Percentiles rank a stretch among this genome's conserved stretches.
These are phyloP conservation scores for Neonectria ditissima DNA, from an alignment of 2,329 filamentous ascomycete species.

Conservation along the genomic window DNA sequence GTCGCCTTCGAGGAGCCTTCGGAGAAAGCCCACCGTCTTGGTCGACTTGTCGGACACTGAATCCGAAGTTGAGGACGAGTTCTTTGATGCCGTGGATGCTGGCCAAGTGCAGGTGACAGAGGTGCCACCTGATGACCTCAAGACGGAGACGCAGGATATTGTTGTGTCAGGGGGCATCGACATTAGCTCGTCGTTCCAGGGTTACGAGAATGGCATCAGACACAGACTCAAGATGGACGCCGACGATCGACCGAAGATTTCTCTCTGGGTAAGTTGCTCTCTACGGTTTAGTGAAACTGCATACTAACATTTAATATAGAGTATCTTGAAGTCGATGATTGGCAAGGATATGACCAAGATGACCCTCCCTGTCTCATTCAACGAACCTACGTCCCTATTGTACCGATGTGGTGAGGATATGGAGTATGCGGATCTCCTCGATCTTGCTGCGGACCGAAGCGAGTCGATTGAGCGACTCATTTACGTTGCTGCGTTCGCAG, in stretches of 20 bases:
- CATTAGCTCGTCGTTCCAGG: conserved; percentile 82
- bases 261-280: conserved; percentile 82
- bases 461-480: conserved; percentile 93
- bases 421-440: conserved; percentile 95
- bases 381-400: conserved; percentile 94
- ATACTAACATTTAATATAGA: conserved; percentile 63
- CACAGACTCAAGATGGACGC: conserved; percentile 87
- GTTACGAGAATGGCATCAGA: conserved; percentile 91
- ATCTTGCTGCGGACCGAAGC: conserved; percentile 84
- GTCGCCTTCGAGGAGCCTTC: conserved; percentile 55
- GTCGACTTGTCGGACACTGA: conserved; percentile 83
- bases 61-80: conserved; percentile 88
- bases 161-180: conserved; percentile 63
- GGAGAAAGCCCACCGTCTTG: conserved; percentile 73
- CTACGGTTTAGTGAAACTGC: background rate
- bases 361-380: conserved; percentile 98
- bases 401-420: conserved; percentile 97
- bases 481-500: conserved; percentile 95
- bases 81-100: conserved; percentile 96
- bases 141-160: conserved; percentile 57
- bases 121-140: conserved; percentile 65
- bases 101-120: conserved; percentile 87
- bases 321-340: conserved; percentile 99
- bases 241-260: conserved; percentile 93
- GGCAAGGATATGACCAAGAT: conserved; percentile 99